A percentile compares a stretch with the other conserved stretches of the same genome.
phyloP scores from a whole-genome alignment of 1,284 basidiomycete genomes.

The Ganoderma resinaceum region DNA sequence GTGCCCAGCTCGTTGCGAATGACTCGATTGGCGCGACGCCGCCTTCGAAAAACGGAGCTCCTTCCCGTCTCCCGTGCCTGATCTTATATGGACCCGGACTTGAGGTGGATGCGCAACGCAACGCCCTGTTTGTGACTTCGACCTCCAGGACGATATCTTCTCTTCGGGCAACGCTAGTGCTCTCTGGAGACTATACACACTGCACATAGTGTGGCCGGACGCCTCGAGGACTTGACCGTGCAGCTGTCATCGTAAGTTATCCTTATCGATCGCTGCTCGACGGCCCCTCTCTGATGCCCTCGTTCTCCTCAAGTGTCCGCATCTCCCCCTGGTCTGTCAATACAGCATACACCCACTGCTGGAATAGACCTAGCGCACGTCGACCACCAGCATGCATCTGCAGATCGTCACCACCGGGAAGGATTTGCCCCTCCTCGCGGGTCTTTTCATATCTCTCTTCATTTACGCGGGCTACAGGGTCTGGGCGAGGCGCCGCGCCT shows the following conservation, averaged over 20 bases:
- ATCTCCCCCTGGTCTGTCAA: neutral
- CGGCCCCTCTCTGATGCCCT: neutral
- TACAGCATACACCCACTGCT: neutral
- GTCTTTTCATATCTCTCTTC: slow-evolving; percentile 7
- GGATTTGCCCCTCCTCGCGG: neutral
- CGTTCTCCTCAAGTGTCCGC: neutral
- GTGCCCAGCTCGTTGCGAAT: neutral
- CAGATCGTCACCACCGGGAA: slow-evolving; percentile 11
- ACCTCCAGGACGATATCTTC: neutral
- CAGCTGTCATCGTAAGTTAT: neutral
- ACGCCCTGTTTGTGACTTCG: neutral
- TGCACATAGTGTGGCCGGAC: neutral
- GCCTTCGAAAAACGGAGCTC: neutral
- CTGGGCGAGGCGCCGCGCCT: slow-evolving; percentile 3
- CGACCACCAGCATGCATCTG: neutral
- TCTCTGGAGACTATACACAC: neutral
- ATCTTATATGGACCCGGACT: neutral
- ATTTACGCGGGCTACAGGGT: slow-evolving; percentile 6
- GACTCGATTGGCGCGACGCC: neutral
- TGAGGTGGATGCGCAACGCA: neutral
- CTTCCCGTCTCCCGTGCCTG: neutral
- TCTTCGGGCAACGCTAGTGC: neutral
- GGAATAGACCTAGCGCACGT: neutral
- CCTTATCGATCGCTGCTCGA: slow-evolving; percentile 1
- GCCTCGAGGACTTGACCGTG: neutral